Evolutionary conservation across 2,329 filamentous ascomycete species (phyloP).

Genomic region (Neonectria ditissima): DNA sequence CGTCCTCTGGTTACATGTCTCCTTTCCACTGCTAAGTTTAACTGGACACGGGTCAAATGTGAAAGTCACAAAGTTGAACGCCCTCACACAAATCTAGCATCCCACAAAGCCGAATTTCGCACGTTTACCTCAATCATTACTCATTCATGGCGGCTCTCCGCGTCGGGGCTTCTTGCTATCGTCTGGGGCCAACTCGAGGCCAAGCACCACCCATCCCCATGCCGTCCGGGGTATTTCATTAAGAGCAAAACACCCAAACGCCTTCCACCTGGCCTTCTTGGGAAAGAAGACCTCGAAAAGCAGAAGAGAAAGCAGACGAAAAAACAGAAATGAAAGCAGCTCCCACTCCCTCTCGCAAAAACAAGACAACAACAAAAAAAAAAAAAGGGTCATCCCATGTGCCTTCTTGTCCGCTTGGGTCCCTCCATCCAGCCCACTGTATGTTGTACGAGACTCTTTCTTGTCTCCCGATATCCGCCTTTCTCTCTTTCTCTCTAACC

Average conservation of each 20-base stretch:
- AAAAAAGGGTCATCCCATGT: conserved; percentile 12
- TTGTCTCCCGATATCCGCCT: background rate
- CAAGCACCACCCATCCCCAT: conserved; percentile 1
- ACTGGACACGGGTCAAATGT: background rate
- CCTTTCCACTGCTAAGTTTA: background rate
- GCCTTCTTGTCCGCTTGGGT: background rate
- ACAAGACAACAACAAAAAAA: conserved; percentile 9
- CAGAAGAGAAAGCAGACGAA: background rate
- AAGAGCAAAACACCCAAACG: conserved; percentile 6
- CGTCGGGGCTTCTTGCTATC: background rate
- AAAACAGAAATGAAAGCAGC: background rate
- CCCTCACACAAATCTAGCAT: background rate
- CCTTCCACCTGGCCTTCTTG: background rate
- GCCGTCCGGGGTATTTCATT: conserved; percentile 14
- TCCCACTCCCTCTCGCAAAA: background rate
- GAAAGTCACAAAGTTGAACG: background rate
- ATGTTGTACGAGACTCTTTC: background rate
- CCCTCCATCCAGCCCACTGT: background rate
- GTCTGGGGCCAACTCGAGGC: background rate
- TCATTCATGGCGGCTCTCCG: background rate
- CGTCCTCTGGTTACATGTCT: too few relatives aligned
- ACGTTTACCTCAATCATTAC: background rate
- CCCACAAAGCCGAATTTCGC: background rate
- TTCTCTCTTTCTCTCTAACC: background rate
- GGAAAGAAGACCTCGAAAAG: background rate